These are phyloP conservation scores for Pseudocercospora eumusae DNA, from an alignment of 2,329 filamentous ascomycete species.

Conservation along the genomic window DNA sequence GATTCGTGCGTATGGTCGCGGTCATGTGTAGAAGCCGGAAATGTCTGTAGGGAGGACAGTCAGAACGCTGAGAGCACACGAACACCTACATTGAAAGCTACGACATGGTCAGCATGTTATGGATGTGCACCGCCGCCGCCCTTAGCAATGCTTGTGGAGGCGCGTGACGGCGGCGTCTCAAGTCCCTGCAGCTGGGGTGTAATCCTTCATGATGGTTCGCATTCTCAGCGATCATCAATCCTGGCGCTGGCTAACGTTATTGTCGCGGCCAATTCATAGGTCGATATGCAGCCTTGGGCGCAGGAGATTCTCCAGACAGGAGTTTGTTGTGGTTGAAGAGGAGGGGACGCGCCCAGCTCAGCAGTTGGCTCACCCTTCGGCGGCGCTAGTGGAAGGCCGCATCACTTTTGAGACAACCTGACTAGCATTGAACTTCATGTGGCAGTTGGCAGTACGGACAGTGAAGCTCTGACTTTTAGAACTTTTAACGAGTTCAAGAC, in stretches of 20 bases:
- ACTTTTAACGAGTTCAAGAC: neutral
- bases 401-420: neutral
- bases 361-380: neutral
- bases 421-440: conserved; percentile 5
- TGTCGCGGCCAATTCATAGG: neutral
- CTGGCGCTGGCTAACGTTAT: neutral
- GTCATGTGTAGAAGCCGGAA: neutral
- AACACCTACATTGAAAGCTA: neutral
- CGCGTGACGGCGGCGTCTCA: conserved; percentile 9
- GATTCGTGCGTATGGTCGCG: neutral
- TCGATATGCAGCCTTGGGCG: neutral
- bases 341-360: neutral
- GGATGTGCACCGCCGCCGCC: conserved; percentile 5
- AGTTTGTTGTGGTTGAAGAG: neutral
- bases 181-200: conserved; percentile 2
- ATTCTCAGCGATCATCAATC: neutral
- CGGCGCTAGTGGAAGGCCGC: conserved; percentile 1
- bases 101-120: neutral
- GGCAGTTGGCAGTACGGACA: neutral
- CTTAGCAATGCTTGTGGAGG: conserved; percentile 4
- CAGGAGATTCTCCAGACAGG: too few species aligned
- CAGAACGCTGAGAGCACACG: neutral
- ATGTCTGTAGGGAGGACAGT: neutral
- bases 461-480: too few species aligned
- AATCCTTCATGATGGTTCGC: neutral